phyloP scores from a whole-genome alignment of 1,139 yeast genomes.

The Hemisphaericaspora subhashii region DNA sequence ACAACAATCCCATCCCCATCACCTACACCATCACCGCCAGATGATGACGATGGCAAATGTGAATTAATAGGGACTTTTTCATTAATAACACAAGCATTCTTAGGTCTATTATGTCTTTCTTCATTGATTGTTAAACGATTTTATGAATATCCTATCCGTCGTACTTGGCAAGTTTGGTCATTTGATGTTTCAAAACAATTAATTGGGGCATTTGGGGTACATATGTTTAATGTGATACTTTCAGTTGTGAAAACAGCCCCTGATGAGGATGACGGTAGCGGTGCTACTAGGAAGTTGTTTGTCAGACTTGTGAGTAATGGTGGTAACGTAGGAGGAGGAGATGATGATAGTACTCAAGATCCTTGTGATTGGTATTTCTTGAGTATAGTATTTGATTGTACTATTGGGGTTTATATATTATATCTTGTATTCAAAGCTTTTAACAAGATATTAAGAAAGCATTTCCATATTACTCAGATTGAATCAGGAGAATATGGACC shows the following conservation, averaged over 20 bases:
- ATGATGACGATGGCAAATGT: slow-evolving; percentile 41
- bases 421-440: slow-evolving; percentile 51
- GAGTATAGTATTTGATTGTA: slow-evolving; percentile 85
- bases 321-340: slow-evolving; percentile 12
- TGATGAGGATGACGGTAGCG: slow-evolving; percentile 25
- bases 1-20: background rate
- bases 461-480: slow-evolving; percentile 48
- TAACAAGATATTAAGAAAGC: slow-evolving; percentile 40
- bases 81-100: slow-evolving; percentile 56
- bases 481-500: slow-evolving; percentile 83
- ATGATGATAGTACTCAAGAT: slow-evolving; percentile 32
- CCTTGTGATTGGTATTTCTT: slow-evolving; percentile 93
- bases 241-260: slow-evolving; percentile 53
- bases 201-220: slow-evolving; percentile 83
- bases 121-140: slow-evolving; percentile 74
- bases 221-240: slow-evolving; percentile 70
- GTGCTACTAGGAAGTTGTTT: slow-evolving; percentile 22
- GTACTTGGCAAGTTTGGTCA: slow-evolving; percentile 88
- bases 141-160: slow-evolving; percentile 72
- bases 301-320: background rate
- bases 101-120: slow-evolving; percentile 76
- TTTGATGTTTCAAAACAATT: slow-evolving; percentile 90
- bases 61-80: slow-evolving; percentile 74
- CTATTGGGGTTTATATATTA: slow-evolving; percentile 88
- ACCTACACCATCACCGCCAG: background rate